Base-by-base conservation (phyloP, 768 basidiomycete species). In the Suillus occidentalis region DNA sequence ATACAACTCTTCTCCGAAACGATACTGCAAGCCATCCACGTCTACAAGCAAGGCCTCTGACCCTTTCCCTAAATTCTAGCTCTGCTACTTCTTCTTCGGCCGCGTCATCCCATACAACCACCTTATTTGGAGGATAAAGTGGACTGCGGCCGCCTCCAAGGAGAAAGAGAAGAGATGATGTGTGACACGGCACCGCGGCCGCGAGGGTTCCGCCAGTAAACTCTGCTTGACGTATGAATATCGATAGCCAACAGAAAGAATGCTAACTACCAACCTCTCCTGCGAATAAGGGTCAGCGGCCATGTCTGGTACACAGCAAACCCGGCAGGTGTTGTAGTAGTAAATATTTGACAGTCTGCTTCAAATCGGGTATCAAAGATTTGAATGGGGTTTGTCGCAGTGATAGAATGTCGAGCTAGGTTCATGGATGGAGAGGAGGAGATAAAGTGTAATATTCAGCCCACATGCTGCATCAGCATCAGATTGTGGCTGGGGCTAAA, bases 41-140 rank as follows among this genome's bases (percentile, higher is more conserved):
- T 66, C 93, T 81, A 72, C 91, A 93, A 5, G 89, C 88, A 57
- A 95, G 76, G 0, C 92, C 92, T 64, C 91, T 83, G 1, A 94
- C 93, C 64, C 84, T 82, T 77, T 95, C 94, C 71, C 91, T 83
- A 72, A 97, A 96, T 77, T 95, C 94, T 65, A 96, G 83, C 75
- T 95, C 93, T 43, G 91, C 92, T 58, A 94, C 90, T 73, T 95
- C 91, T 66, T 80, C 79, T n/a, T 86, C 86, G 4, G 85, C 77
- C 4, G 83, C 84, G 77, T 94, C 94, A 76, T 96, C 91, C 93
- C 93, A 96, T 61, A 97, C 75, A 68, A 96, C 83, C 62, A 95
- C 91, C 79, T 97, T 96, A 78, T 96, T 96, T 36, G 90, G 91
- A 36, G 95, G 91, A 77, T 95, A 96, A 12, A 90, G 84, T 37